A percentile compares a stretch with the other conserved stretches of the same genome.
These are phyloP conservation scores for Rhizomucor pusillus DNA, from an alignment of 371 early-diverging fungal genomes.

Conservation along the genomic window DNA sequence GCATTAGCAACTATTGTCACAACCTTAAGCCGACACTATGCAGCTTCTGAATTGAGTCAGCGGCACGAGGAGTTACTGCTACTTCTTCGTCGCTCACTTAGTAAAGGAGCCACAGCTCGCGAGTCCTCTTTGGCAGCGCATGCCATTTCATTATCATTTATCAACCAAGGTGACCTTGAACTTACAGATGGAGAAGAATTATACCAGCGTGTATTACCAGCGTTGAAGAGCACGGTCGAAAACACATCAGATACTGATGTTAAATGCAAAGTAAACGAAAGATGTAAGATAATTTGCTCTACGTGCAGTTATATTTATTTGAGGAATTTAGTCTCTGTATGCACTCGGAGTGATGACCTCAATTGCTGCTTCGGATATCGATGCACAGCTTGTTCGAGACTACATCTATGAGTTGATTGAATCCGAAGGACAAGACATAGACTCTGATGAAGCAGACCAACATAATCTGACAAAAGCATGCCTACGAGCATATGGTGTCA, in stretches of 20 bases:
- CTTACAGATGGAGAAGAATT: constrained; percentile 54
- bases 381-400: constrained; percentile 39
- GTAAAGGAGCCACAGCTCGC: constrained; percentile 45
- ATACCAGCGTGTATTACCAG: constrained; percentile 51
- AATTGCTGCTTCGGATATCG: constrained; percentile 60
- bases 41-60: constrained; percentile 24
- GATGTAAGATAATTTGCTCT: background rate
- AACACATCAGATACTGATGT: constrained; percentile 37
- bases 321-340: constrained; percentile 31
- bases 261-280: constrained; percentile 28
- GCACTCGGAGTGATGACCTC: constrained; percentile 61
- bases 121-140: constrained; percentile 64
- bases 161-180: constrained; percentile 60
- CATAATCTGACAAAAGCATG: constrained; percentile 34
- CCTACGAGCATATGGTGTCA: constrained; percentile 46
- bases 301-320: background rate
- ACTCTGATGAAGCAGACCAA: constrained; percentile 23
- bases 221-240: constrained; percentile 46
- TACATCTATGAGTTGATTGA: constrained; percentile 42
- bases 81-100: constrained; percentile 54
- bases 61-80: constrained; percentile 48
- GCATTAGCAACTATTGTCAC: constrained; percentile 23
- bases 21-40: constrained; percentile 26
- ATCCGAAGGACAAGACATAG: constrained; percentile 36
- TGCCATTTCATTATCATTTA: constrained; percentile 63